phyloP scores from a whole-genome alignment of 345 rosid genomes.

The Viola odorata region DNA sequence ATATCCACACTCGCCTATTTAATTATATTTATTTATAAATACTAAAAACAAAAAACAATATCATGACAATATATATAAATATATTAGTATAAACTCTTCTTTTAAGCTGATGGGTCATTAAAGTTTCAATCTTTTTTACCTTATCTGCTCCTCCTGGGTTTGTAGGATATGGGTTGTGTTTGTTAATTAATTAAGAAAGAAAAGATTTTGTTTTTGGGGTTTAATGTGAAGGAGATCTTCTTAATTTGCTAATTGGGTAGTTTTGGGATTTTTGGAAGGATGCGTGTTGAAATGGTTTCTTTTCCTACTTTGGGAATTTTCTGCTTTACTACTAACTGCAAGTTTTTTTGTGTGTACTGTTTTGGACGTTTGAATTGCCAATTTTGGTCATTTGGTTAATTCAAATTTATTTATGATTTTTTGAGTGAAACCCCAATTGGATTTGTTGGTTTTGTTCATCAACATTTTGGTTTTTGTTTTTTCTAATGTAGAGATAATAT shows the following conservation, averaged over 20 bases:
- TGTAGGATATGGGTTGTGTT: not conserved
- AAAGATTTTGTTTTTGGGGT: too few relatives aligned
- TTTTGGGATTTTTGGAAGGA: not conserved
- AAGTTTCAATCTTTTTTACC: slow-evolving; percentile 3
- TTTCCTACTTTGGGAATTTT: slow-evolving; percentile 16
- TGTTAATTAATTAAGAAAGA: too few relatives aligned
- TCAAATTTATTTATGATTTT: slow-evolving; percentile 6
- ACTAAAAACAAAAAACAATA: not conserved
- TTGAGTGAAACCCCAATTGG: slow-evolving; percentile 4
- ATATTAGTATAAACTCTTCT: not conserved
- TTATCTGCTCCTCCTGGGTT: not conserved
- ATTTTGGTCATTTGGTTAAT: slow-evolving; percentile 11
- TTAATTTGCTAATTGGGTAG: not conserved
- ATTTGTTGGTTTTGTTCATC: not conserved
- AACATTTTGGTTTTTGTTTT: slow-evolving; percentile 5
- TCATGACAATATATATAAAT: not conserved
- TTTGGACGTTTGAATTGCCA: slow-evolving; percentile 20
- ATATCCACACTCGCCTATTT: not conserved
- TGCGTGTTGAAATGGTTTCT: not conserved
- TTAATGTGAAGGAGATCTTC: not conserved
- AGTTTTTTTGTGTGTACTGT: slow-evolving; percentile 11
- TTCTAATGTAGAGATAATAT: too few relatives aligned
- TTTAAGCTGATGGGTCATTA: slow-evolving; percentile 14
- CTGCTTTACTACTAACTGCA: slow-evolving; percentile 9
- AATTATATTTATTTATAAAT: not conserved